Conservation (phyloP, 2,329 filamentous ascomycete genomes). For the Verticillium tricorpus region DNA sequence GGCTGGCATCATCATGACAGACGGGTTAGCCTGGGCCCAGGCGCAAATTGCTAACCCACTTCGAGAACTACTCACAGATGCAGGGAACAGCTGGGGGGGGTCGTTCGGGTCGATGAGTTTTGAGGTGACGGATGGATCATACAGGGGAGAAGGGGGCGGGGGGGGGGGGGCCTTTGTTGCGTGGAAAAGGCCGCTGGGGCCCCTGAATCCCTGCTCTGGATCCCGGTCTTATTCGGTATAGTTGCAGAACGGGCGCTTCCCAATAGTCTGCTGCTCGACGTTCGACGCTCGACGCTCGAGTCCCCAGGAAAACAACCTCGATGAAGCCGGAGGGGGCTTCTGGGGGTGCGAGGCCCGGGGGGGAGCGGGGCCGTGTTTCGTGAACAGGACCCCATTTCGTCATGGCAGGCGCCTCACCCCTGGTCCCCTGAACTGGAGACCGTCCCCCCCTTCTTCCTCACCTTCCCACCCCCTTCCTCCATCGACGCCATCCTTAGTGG, state of each 20-base stretch:
- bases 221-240: not conserved
- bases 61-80: not conserved
- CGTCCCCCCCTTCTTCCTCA: not conserved
- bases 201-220: not conserved
- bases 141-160: not conserved
- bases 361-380: not conserved
- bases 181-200: not conserved
- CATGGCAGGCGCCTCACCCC: not conserved
- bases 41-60: conserved; percentile 1
- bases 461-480: not conserved
- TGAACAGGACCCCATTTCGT: not conserved
- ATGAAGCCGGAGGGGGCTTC: not conserved
- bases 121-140: not conserved
- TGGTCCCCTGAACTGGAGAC: not conserved
- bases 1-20: conserved; percentile 3
- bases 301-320: conserved; percentile 1
- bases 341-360: not conserved
- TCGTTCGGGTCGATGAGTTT: not conserved
- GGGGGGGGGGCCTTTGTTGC: not conserved
- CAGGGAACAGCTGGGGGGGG: conserved; percentile 1
- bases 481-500: not conserved
- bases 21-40: not conserved
- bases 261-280: not conserved
- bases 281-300: not conserved
- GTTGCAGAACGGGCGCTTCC: not conserved